Evolutionary conservation across 1,284 basidiomycete genomes (phyloP).

Genomic region (Cryptococcus deneoformans): DNA sequence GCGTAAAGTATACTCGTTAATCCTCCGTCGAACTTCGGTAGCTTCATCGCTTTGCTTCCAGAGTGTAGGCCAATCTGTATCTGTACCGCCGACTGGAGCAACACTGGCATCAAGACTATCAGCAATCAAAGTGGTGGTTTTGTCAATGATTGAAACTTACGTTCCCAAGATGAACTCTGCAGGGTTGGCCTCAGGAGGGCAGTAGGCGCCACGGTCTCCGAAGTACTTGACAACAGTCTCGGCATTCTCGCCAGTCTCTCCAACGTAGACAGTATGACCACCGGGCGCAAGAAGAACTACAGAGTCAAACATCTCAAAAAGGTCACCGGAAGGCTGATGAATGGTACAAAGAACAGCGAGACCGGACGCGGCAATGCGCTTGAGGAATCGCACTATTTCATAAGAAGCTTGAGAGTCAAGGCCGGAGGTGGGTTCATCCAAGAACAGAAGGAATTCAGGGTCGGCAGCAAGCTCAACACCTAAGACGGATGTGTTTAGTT

Average conservation of each 20-base stretch:
- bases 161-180: slow-evolving; percentile 50
- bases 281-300: slow-evolving; percentile 52
- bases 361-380: slow-evolving; percentile 64
- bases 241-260: slow-evolving; percentile 56
- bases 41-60: slow-evolving; percentile 59
- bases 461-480: slow-evolving; percentile 60
- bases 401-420: slow-evolving; percentile 59
- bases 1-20: slow-evolving; percentile 49
- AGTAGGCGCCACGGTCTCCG: slow-evolving; percentile 54
- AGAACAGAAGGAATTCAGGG: slow-evolving; percentile 57
- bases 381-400: slow-evolving; percentile 53
- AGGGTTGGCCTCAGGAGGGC: slow-evolving; percentile 56
- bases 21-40: slow-evolving; percentile 47
- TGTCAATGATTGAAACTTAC: too few relatives aligned
- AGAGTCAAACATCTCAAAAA: slow-evolving; percentile 58
- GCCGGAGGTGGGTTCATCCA: slow-evolving; percentile 58
- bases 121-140: too few relatives aligned
- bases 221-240: slow-evolving; percentile 56
- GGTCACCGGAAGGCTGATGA: slow-evolving; percentile 53
- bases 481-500: too few relatives aligned
- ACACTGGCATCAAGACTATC: slow-evolving; percentile 64
- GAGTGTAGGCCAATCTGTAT: slow-evolving; percentile 72
- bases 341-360: slow-evolving; percentile 54
- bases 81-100: slow-evolving; percentile 61
- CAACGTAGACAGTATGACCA: slow-evolving; percentile 47